phyloP scores from a whole-genome alignment of 805 yeast genomes.

The Pichia membranifaciens region DNA sequence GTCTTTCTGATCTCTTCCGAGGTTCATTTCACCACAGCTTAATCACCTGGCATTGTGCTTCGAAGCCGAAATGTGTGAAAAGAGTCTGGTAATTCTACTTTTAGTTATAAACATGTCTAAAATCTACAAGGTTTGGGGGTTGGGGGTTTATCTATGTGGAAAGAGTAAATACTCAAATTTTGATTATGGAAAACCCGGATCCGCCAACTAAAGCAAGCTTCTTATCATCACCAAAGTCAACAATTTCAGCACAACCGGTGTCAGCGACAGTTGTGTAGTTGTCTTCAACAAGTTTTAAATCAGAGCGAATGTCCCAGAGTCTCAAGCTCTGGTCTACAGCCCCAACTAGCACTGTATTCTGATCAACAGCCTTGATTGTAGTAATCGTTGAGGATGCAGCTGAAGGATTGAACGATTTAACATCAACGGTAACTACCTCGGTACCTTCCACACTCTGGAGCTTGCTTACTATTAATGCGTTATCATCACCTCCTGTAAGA shows the following conservation, averaged over 20 bases:
- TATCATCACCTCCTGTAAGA: slow-evolving; percentile 91
- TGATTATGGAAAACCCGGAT: slow-evolving; percentile 52
- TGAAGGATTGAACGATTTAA: slow-evolving; percentile 33
- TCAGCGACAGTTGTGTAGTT: slow-evolving; percentile 82
- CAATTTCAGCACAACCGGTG: slow-evolving; percentile 65
- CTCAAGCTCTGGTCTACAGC: slow-evolving; percentile 82
- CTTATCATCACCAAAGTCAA: slow-evolving; percentile 23
- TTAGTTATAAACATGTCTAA: no score
- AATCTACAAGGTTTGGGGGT: no score
- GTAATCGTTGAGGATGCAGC: slow-evolving; percentile 92
- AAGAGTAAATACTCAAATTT: slow-evolving; percentile 9
- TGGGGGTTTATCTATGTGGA: no score
- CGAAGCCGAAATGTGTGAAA: no score
- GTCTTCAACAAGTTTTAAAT: slow-evolving; percentile 32
- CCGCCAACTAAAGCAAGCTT: slow-evolving; percentile 60
- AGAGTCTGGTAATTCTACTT: no score
- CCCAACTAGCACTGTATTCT: slow-evolving; percentile 43
- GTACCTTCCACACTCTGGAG: slow-evolving; percentile 22
- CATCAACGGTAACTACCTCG: slow-evolving; percentile 21
- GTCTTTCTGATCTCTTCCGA: no score
- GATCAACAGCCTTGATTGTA: slow-evolving; percentile 39
- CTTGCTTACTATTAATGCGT: slow-evolving; percentile 48
- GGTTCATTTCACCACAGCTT: no score
- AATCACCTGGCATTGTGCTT: no score
- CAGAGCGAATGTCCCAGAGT: slow-evolving; percentile 48